Evolutionary conservation across 2,329 filamentous ascomycete genomes (phyloP).

Genomic region (Aspergillus felis): DNA sequence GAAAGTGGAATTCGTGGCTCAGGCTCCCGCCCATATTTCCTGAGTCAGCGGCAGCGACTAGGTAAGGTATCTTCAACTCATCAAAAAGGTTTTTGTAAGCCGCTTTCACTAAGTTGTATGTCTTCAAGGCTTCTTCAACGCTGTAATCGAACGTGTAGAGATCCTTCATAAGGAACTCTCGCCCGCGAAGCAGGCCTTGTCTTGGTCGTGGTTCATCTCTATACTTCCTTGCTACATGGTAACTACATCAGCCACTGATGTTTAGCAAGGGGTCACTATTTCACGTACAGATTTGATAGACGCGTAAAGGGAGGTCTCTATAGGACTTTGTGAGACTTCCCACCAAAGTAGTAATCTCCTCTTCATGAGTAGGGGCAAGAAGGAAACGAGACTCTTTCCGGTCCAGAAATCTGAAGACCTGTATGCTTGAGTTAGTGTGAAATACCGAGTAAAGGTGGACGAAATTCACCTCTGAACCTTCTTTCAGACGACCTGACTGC

Average conservation of each 20-base stretch:
- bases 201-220: constrained; percentile 86
- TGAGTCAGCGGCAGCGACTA: constrained; percentile 85
- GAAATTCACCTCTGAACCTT: constrained; percentile 65
- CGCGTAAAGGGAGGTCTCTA: constrained; percentile 75
- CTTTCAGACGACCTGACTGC: constrained; percentile 73
- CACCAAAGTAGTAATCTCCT: constrained; percentile 86
- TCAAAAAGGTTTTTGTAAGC: constrained; percentile 76
- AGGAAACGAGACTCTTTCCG: constrained; percentile 71
- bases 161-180: constrained; percentile 98
- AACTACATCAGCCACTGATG: neutral
- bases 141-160: constrained; percentile 88
- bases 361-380: constrained; percentile 89
- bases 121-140: constrained; percentile 64
- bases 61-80: constrained; percentile 75
- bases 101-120: constrained; percentile 69
- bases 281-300: constrained; percentile 82
- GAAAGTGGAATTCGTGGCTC: constrained; percentile 92
- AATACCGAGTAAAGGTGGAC: constrained; percentile 15
- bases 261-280: neutral
- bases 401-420: constrained; percentile 79
- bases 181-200: constrained; percentile 78
- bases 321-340: constrained; percentile 71
- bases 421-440: constrained; percentile 1
- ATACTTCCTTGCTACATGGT: constrained; percentile 72
- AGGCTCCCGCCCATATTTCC: constrained; percentile 93